These are phyloP conservation scores for Miamiensis avidus DNA, from an alignment of 169 alveolate genomes.

Conservation along the genomic window DNA sequence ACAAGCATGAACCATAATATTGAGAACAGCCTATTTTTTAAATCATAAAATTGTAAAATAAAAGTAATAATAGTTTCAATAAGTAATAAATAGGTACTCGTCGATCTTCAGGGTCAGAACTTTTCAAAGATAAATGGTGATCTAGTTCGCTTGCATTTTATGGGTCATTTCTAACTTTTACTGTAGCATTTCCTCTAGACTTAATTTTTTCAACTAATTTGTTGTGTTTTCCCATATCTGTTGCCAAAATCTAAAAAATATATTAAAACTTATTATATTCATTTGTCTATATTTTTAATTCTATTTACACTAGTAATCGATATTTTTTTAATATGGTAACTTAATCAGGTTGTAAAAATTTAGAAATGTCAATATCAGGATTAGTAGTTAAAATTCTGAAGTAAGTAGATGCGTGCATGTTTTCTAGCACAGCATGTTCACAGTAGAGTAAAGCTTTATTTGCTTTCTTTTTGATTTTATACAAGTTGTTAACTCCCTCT, in stretches of 20 bases:
- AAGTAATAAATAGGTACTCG: background rate
- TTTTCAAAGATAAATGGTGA: constrained; percentile 9
- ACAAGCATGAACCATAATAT: constrained; percentile 48
- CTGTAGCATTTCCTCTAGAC: constrained; percentile 4
- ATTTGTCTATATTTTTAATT: no score
- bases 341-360: background rate
- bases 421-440: constrained; percentile 13
- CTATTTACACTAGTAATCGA: background rate
- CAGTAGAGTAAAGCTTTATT: background rate
- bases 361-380: background rate
- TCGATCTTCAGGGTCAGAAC: constrained; percentile 25
- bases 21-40: constrained; percentile 23
- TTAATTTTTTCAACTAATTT: constrained; percentile 7
- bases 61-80: no score
- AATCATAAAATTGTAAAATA: background rate
- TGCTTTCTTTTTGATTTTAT: constrained; percentile 7
- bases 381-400: background rate
- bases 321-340: background rate
- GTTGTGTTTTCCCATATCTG: constrained; percentile 20
- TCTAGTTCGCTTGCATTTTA: constrained; percentile 9
- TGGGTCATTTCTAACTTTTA: constrained; percentile 1
- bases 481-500: constrained; percentile 21
- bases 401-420: constrained; percentile 19
- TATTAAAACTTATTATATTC: background rate
- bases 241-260: background rate